Conservation (phyloP, 345 rosid genomes). For the Moricandia arvensis region DNA sequence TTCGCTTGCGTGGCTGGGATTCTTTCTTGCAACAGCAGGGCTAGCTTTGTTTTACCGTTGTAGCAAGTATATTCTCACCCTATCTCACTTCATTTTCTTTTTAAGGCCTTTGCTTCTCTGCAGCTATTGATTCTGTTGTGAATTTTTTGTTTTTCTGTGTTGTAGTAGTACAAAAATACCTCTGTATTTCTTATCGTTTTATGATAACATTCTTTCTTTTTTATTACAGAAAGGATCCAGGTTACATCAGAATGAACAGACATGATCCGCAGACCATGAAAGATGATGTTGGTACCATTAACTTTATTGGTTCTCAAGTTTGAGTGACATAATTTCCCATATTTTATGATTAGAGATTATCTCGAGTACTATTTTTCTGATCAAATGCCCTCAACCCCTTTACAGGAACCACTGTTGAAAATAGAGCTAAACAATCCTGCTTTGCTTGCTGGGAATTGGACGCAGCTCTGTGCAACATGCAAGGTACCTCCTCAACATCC, state of each 20-base stretch:
- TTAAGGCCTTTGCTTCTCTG: slow-evolving; percentile 13
- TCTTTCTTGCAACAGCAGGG: slow-evolving; percentile 71
- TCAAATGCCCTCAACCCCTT: slow-evolving; percentile 18
- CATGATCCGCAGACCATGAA: slow-evolving; percentile 81
- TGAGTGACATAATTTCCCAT: slow-evolving; percentile 6
- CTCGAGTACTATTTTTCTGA: not conserved
- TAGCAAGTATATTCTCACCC: slow-evolving; percentile 61
- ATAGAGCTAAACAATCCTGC: slow-evolving; percentile 89
- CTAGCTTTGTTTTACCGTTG: slow-evolving; percentile 82
- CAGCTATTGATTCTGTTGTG: not conserved
- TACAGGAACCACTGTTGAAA: slow-evolving; percentile 87
- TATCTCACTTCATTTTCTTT: not conserved
- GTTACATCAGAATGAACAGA: slow-evolving; percentile 76
- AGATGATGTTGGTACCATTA: slow-evolving; percentile 70
- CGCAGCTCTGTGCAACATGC: slow-evolving; percentile 98
- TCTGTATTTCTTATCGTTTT: slow-evolving; percentile 12
- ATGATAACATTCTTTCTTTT: not conserved
- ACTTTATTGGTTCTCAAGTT: slow-evolving; percentile 15
- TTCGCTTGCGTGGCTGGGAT: slow-evolving; percentile 81
- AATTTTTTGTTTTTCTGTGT: slow-evolving; percentile 7
- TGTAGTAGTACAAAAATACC: not conserved
- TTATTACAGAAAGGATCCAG: slow-evolving; percentile 86
- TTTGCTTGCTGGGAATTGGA: slow-evolving; percentile 93
- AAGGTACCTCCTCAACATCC: slow-evolving; percentile 52
- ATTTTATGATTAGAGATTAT: not conserved